Evolutionary conservation across 148 eudicot genomes (phyloP), one percentile per base, ranked within the genome.

Genomic region (Rhododendron griersonianum): DNA sequence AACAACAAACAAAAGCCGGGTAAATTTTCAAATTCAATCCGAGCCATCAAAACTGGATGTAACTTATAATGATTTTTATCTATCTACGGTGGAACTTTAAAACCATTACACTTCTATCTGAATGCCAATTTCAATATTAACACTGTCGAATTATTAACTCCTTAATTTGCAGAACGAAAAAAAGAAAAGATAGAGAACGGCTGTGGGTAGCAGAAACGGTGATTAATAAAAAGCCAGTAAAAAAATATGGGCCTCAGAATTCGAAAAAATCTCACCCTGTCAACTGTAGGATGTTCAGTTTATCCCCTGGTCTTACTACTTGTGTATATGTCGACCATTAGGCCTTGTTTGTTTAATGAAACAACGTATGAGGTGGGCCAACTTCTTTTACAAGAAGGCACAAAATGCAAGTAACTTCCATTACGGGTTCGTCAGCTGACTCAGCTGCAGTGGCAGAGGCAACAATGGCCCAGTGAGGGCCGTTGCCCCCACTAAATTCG

Each of bases 1-100:
- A 83, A 86, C 47, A 86, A 45, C 19, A 57, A 47, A 84, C 73
- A 67, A 87, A 82, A 82, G 16, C 11, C 41, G 8, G 51, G 41
- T 14, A 61, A 39, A 82, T 35, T 61, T 61, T 59, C 35, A 50
- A 53, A 65, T 39, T 50, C 39, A 16, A 35, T 73, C 51, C 25
- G 81, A 28, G n/a, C 57, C 48, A 55, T 25, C 80, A 77, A 48
- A 61, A 30, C 39, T 21, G 83, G 28, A 47, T 19, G 7, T 16
- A 51, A 45, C 59, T 41, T 75, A 23, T 16, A 47, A 53, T 14
- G 18, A 18, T 18, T 63, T 23, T 23, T 75, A 45, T 53, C 23
- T 5, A 33, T 16, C 35, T 35, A 7, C 11, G 80, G 65, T 53
- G 57, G 33, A 47, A 75, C 45, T 28, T 48, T 16, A 21, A 73